Percentiles rank a stretch among this genome's conserved stretches.
These are phyloP conservation scores for Malania oleifera DNA, from an alignment of 164 flowering plant species.

Conservation along the genomic window DNA sequence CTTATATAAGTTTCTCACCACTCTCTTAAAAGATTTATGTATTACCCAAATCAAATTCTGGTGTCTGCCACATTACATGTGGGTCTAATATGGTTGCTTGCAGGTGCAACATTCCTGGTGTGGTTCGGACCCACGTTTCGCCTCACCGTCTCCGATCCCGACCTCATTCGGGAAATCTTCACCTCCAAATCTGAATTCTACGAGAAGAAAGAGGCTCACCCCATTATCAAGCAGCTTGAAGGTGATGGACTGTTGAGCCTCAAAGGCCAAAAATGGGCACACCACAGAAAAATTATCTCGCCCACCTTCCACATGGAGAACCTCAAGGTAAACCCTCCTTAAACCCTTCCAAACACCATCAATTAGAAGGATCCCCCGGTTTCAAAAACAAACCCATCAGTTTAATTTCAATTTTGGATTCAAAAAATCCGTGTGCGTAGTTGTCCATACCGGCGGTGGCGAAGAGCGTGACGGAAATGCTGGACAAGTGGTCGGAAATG, in stretches of 20 bases:
- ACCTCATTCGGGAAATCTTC: constrained; percentile 81
- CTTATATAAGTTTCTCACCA: too few species aligned
- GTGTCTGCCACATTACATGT: too few species aligned
- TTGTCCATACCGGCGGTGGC: constrained; percentile 74
- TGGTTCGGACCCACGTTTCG: constrained; percentile 97
- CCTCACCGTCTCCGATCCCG: constrained; percentile 84
- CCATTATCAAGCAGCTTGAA: constrained; percentile 83
- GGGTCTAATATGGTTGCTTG: background rate
- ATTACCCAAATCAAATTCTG: too few species aligned
- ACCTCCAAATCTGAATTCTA: constrained; percentile 66
- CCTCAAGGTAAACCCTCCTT: constrained; percentile 58
- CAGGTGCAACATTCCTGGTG: constrained; percentile 86
- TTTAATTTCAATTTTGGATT: too few species aligned
- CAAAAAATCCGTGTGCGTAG: too few species aligned
- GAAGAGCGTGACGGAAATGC: constrained; percentile 57
- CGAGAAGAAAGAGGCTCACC: constrained; percentile 86
- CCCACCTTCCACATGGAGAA: constrained; percentile 95
- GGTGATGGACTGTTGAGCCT: constrained; percentile 92
- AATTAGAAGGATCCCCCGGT: too few species aligned
- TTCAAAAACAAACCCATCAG: too few species aligned
- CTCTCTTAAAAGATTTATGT: too few species aligned
- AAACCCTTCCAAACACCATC: background rate
- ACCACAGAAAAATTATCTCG: constrained; percentile 78
- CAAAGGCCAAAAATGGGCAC: constrained; percentile 98
- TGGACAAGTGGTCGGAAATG: constrained; percentile 55